phyloP scores from a whole-genome alignment of 2,329 filamentous ascomycete species.

The Aspergillus brunneoviolaceus region DNA sequence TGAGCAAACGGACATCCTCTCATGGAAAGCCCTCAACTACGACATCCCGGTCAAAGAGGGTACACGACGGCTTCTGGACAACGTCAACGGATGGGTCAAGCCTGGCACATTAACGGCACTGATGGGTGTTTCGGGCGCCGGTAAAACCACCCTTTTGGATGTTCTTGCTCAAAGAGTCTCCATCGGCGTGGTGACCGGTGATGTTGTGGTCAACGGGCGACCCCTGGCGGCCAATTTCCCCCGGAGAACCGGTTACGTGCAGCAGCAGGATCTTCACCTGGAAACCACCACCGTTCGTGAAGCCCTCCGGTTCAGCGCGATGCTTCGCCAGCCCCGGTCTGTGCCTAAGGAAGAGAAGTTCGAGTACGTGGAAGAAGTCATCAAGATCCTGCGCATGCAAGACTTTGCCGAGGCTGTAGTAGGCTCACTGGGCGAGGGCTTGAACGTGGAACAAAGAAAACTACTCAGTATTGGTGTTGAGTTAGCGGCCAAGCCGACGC shows the following conservation, averaged over 20 bases:
- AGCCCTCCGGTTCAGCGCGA: constrained; percentile 78
- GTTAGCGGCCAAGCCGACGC: constrained; percentile 80
- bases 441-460: constrained; percentile 63
- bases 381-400: constrained; percentile 82
- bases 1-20: constrained; percentile 69
- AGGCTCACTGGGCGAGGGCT: constrained; percentile 77
- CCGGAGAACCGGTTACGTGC: constrained; percentile 54
- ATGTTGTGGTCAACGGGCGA: constrained; percentile 75
- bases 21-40: constrained; percentile 78
- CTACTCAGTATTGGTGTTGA: constrained; percentile 90
- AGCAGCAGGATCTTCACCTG: constrained; percentile 87
- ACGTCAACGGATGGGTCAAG: constrained; percentile 83
- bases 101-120: constrained; percentile 84
- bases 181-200: constrained; percentile 82
- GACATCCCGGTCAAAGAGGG: constrained; percentile 60
- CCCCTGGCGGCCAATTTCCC: constrained; percentile 57
- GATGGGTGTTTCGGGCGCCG: constrained; percentile 88
- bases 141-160: constrained; percentile 87
- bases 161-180: constrained; percentile 79
- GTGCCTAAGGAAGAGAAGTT: constrained; percentile 72
- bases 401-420: constrained; percentile 86
- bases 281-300: constrained; percentile 83
- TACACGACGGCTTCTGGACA: constrained; percentile 22
- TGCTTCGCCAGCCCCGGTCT: constrained; percentile 75
- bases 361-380: constrained; percentile 82